These are phyloP conservation scores for Trichosporon sp. DNA, from an alignment of 1,284 basidiomycete species.

Conservation along the genomic window DNA sequence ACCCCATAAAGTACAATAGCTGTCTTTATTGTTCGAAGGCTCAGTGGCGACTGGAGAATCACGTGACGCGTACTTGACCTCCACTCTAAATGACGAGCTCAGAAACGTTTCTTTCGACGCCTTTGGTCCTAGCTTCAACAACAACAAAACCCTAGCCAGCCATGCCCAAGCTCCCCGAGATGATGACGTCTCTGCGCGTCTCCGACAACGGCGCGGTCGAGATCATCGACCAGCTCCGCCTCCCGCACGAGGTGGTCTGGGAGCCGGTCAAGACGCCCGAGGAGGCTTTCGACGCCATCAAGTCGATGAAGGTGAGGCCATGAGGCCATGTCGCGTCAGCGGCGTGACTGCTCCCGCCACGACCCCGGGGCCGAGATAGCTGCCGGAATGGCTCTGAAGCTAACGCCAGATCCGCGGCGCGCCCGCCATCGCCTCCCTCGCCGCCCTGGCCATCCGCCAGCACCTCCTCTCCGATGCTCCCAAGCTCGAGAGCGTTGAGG, in stretches of 20 bases:
- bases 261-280: slow-evolving; percentile 70
- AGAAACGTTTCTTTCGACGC: not conserved
- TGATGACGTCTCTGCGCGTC: slow-evolving; percentile 67
- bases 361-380: too few species aligned
- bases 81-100: not conserved
- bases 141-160: not conserved
- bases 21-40: not conserved
- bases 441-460: slow-evolving; percentile 73
- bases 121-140: not conserved
- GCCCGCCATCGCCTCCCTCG: slow-evolving; percentile 89
- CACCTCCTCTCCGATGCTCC: slow-evolving; percentile 52
- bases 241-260: slow-evolving; percentile 79
- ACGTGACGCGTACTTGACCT: not conserved
- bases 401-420: slow-evolving; percentile 75
- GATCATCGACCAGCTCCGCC: slow-evolving; percentile 80
- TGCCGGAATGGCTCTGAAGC: not conserved
- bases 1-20: too few species aligned
- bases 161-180: slow-evolving; percentile 47
- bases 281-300: slow-evolving; percentile 86
- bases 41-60: not conserved
- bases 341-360: too few species aligned
- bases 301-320: slow-evolving; percentile 75
- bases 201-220: slow-evolving; percentile 66
- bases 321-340: slow-evolving; percentile 40
- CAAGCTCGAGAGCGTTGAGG: slow-evolving; percentile 38